phyloP scores from a whole-genome alignment of 202 grass and related monocot genomes.

The Musa balbisiana region DNA sequence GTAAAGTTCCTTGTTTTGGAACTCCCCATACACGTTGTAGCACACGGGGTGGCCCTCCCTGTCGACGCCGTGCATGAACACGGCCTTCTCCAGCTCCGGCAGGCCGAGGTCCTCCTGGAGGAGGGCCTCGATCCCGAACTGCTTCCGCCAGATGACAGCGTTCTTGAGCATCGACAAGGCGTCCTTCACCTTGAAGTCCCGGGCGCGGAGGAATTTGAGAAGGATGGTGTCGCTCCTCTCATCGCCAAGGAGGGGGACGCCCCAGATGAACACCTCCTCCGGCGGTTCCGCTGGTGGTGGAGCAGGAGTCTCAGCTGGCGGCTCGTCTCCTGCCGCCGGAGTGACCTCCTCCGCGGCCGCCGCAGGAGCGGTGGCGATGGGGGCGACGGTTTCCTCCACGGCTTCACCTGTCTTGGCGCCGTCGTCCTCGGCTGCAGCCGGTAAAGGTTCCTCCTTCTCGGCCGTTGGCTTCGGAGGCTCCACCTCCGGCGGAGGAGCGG shows the following conservation, averaged over 20 bases:
- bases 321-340: conserved; percentile 14
- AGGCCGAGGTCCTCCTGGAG: conserved; percentile 62
- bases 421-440: conserved; percentile 43
- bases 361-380: conserved; percentile 1
- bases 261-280: conserved; percentile 76
- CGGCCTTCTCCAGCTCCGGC: conserved; percentile 74
- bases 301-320: not conserved
- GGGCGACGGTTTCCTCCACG: conserved; percentile 45
- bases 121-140: conserved; percentile 75
- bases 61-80: conserved; percentile 77
- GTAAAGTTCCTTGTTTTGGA: conserved; percentile 96
- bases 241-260: conserved; percentile 74
- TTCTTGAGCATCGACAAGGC: conserved; percentile 77
- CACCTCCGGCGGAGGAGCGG: conserved; percentile 5
- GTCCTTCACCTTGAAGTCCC: conserved; percentile 95
- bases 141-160: conserved; percentile 88
- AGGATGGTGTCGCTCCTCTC: conserved; percentile 82
- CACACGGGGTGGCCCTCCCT: conserved; percentile 80
- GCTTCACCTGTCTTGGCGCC: conserved; percentile 48
- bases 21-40: conserved; percentile 98
- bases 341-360: conserved; percentile 20
- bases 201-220: conserved; percentile 93
- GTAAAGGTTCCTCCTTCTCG: not conserved
- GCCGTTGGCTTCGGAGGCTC: conserved; percentile 13
- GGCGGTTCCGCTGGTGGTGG: conserved; percentile 3